A percentile compares a stretch with the other conserved stretches of the same genome.
phyloP scores from a whole-genome alignment of 2,329 filamentous ascomycete genomes.

The Ceratocystis colombiana region DNA sequence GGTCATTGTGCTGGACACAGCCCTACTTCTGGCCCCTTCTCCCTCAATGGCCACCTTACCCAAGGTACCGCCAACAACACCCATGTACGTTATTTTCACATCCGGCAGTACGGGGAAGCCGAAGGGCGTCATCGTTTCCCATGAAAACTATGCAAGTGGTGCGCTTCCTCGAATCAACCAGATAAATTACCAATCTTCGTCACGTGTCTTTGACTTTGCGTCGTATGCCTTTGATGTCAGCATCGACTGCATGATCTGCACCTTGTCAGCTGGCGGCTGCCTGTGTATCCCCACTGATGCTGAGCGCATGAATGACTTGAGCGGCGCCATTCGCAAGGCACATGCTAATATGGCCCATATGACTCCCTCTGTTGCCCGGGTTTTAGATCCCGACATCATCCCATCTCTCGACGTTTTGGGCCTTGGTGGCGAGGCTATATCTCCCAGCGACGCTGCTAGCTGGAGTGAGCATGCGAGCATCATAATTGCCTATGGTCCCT shows the following conservation, averaged over 20 bases:
- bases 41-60: constrained; percentile 29
- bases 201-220: constrained; percentile 40
- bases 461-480: constrained; percentile 41
- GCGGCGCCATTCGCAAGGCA: constrained; percentile 38
- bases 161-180: constrained; percentile 37
- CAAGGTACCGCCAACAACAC: constrained; percentile 35
- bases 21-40: constrained; percentile 10
- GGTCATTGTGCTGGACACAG: constrained; percentile 20
- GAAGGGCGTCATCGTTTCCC: constrained; percentile 49
- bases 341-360: constrained; percentile 42
- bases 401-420: constrained; percentile 40
- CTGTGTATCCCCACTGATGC: constrained; percentile 47
- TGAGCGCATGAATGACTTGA: constrained; percentile 43
- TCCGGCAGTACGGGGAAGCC: constrained; percentile 55
- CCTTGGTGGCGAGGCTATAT: constrained; percentile 45
- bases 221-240: constrained; percentile 48
- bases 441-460: constrained; percentile 39
- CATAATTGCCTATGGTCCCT: constrained; percentile 45
- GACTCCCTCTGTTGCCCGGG: constrained; percentile 42
- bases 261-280: constrained; percentile 41
- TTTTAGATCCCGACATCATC: constrained; percentile 40
- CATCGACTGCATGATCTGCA: constrained; percentile 46
- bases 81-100: constrained; percentile 52
- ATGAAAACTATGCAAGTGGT: constrained; percentile 40
- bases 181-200: constrained; percentile 37